These are phyloP conservation scores for Volvox reticuliferus DNA, from an alignment of 139 green algal species.

Conservation along the genomic window DNA sequence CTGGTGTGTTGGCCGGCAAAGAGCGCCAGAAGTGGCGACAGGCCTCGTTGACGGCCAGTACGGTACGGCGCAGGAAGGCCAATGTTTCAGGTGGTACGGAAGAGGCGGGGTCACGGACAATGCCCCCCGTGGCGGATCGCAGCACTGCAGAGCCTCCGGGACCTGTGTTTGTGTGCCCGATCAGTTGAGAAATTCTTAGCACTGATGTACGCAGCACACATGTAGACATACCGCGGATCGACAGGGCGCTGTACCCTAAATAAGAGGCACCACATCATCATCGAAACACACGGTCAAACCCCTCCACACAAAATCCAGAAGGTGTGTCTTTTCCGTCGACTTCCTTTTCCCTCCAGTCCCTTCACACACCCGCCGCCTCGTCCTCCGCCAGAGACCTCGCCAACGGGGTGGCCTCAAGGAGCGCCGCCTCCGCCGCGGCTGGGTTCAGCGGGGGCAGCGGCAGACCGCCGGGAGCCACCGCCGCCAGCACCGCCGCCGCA, in stretches of 20 bases:
- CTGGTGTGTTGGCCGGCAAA: conserved; percentile 22
- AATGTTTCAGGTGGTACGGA: conserved; percentile 5
- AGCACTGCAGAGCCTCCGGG: neutral
- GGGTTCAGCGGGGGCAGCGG: conserved; percentile 22
- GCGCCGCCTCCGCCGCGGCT: conserved; percentile 11
- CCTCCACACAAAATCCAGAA: no score
- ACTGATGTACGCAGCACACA: no score
- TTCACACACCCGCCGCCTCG: neutral
- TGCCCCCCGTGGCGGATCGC: neutral
- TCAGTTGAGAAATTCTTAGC: no score
- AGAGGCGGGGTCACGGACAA: conserved; percentile 19
- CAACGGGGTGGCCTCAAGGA: conserved; percentile 34
- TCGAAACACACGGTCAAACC: no score
- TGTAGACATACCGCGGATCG: no score
- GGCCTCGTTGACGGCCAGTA: conserved; percentile 31
- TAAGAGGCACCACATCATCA: no score
- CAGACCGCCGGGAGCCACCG: neutral
- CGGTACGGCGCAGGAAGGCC: conserved; percentile 36
- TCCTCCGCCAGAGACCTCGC: conserved; percentile 15
- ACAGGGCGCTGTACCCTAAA: no score
- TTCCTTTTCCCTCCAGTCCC: neutral
- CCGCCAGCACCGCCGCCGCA: neutral
- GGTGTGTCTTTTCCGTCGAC: neutral
- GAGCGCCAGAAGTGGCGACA: conserved; percentile 19
- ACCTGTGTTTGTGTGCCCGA: neutral